Conservation (phyloP, 495 filamentous ascomycete species). For the Aspergillus coremiiformis region DNA sequence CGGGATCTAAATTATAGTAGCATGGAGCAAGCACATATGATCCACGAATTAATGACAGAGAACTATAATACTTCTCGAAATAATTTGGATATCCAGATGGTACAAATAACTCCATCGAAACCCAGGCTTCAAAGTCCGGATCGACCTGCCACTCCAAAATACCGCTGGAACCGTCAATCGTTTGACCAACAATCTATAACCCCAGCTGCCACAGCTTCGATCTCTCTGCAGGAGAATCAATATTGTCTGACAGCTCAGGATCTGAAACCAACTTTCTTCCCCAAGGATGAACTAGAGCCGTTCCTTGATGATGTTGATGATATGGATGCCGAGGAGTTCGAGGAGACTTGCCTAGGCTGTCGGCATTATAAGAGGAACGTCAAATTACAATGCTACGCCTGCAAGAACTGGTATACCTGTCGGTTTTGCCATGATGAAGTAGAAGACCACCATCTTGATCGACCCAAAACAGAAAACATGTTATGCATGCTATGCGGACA, state of each 20-base stretch:
- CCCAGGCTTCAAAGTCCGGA: slow-evolving; percentile 31
- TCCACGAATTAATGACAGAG: slow-evolving; percentile 79
- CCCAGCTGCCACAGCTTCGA: slow-evolving; percentile 25
- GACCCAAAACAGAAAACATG: slow-evolving; percentile 87
- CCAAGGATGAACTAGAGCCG: slow-evolving; percentile 35
- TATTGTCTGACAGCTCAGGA: slow-evolving; percentile 69
- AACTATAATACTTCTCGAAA: slow-evolving; percentile 53
- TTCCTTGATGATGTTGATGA: slow-evolving; percentile 39
- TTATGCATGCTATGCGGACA: slow-evolving; percentile 93
- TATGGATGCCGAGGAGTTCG: slow-evolving; percentile 33
- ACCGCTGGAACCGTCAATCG: slow-evolving; percentile 19
- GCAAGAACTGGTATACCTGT: slow-evolving; percentile 89
- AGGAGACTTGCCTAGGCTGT: slow-evolving; percentile 60
- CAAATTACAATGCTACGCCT: slow-evolving; percentile 86
- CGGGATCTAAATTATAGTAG: slow-evolving; percentile 54
- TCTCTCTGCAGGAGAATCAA: slow-evolving; percentile 37
- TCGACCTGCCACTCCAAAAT: slow-evolving; percentile 26
- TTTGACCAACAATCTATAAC: slow-evolving; percentile 25
- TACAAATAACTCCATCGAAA: slow-evolving; percentile 24
- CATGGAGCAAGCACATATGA: slow-evolving; percentile 69
- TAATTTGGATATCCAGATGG: slow-evolving; percentile 22
- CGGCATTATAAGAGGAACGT: slow-evolving; percentile 92
- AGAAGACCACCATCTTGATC: slow-evolving; percentile 75
- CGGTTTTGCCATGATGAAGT: slow-evolving; percentile 87
- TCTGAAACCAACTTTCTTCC: slow-evolving; percentile 61